Conservation (phyloP, 2,329 filamentous ascomycete genomes). For the Phaeosphaeriaceae sp. region DNA sequence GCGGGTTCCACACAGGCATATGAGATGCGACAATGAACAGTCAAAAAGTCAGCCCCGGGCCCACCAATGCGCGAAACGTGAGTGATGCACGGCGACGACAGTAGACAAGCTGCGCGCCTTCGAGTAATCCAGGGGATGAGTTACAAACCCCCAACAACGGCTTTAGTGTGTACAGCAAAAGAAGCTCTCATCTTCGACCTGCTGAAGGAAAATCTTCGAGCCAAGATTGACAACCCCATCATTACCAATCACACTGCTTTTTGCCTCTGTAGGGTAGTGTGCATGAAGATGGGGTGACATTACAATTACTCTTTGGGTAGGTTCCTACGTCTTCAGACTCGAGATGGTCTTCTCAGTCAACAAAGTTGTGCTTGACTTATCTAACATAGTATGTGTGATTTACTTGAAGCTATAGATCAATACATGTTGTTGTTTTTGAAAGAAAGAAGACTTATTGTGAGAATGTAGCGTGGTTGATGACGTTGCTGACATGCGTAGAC, state of each 20-base stretch:
- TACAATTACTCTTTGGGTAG: slow-evolving; percentile 17
- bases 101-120: slow-evolving; percentile 1
- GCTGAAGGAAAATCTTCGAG: slow-evolving; percentile 73
- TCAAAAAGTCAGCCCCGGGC: slow-evolving; percentile 41
- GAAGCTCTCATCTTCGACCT: slow-evolving; percentile 64
- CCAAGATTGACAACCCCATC: slow-evolving; percentile 63
- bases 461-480: slow-evolving; percentile 7
- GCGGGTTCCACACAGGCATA: slow-evolving; percentile 40
- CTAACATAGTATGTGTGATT: neutral
- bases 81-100: slow-evolving; percentile 28
- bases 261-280: slow-evolving; percentile 60
- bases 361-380: neutral
- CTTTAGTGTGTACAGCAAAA: slow-evolving; percentile 77
- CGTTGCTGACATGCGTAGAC: slow-evolving; percentile 15
- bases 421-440: slow-evolving; percentile 6
- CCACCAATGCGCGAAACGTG: slow-evolving; percentile 22
- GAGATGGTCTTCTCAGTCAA: neutral
- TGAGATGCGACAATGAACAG: slow-evolving; percentile 48
- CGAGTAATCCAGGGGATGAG: slow-evolving; percentile 19
- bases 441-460: neutral
- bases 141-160: slow-evolving; percentile 48
- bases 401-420: slow-evolving; percentile 4
- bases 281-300: slow-evolving; percentile 70
- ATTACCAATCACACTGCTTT: slow-evolving; percentile 72
- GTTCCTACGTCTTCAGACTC: neutral